These are phyloP conservation scores for Fraxinus floribunda DNA, from an alignment of 305 asterid genomes.

Conservation along the genomic window DNA sequence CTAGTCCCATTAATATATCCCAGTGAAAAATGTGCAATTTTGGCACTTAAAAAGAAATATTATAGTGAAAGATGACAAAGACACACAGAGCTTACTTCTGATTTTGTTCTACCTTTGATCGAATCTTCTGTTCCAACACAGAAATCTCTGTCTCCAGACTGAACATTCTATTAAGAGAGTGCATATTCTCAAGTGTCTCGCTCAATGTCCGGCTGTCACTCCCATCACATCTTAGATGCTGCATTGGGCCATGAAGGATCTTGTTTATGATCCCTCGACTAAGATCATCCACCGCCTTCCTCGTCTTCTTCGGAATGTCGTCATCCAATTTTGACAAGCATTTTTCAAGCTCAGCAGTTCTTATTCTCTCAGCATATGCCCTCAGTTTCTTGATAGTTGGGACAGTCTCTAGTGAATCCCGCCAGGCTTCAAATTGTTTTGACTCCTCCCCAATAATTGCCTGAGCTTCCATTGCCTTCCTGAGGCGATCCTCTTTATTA, in stretches of 20 bases:
- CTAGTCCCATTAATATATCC: conserved; percentile 28
- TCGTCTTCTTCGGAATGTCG: conserved; percentile 70
- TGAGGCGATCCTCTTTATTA: conserved; percentile 81
- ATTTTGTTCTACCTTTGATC: conserved; percentile 84
- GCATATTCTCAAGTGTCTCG: conserved; percentile 96
- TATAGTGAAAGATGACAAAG: not conserved
- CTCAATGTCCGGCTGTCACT: conserved; percentile 82
- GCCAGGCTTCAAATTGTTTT: conserved; percentile 88
- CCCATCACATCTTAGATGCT: conserved; percentile 93
- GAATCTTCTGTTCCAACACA: conserved; percentile 84
- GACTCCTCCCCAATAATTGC: conserved; percentile 78
- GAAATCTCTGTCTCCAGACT: conserved; percentile 84
- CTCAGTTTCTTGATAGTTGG: conserved; percentile 95
- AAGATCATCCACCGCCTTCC: conserved; percentile 84
- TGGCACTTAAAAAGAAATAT: conserved; percentile 26
- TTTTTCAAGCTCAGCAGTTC: conserved; percentile 82
- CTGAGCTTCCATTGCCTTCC: conserved; percentile 95
- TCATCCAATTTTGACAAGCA: conserved; percentile 94
- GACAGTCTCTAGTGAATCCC: conserved; percentile 87
- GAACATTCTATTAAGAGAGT: conserved; percentile 92
- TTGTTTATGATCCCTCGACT: conserved; percentile 89
- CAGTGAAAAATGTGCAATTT: conserved; percentile 29
- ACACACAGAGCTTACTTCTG: conserved; percentile 48
- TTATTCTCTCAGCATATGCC: conserved; percentile 85
- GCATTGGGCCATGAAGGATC: conserved; percentile 97